These are phyloP conservation scores for Peronospora destructor DNA, from an alignment of 352 stramenopile species.

Conservation along the genomic window DNA sequence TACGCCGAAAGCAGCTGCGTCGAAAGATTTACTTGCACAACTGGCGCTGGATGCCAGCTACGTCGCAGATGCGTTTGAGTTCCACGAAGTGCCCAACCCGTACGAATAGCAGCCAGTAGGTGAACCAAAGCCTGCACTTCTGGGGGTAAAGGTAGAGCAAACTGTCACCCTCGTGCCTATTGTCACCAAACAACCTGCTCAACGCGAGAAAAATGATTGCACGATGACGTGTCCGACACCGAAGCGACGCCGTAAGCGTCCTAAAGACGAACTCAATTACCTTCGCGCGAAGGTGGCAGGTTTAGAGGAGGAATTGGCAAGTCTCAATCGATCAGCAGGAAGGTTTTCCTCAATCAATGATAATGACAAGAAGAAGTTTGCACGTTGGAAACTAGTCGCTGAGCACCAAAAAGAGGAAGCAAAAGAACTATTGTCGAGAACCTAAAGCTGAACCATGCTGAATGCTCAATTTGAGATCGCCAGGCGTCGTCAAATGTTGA, in stretches of 20 bases:
- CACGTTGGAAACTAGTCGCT: constrained; percentile 27
- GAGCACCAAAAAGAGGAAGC: constrained; percentile 28
- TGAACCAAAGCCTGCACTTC: background rate
- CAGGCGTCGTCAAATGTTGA: constrained; percentile 17
- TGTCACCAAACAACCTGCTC: background rate
- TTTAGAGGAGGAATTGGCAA: constrained; percentile 25
- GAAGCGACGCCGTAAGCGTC: constrained; percentile 26
- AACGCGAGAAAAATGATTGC: constrained; percentile 17
- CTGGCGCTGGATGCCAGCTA: constrained; percentile 11
- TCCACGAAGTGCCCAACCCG: constrained; percentile 19
- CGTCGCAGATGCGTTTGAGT: constrained; percentile 14
- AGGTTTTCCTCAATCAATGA: constrained; percentile 13
- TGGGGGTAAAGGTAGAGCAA: background rate
- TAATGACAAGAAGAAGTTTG: constrained; percentile 21
- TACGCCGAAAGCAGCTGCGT: constrained; percentile 6
- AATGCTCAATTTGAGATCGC: constrained; percentile 29
- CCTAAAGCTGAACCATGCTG: constrained; percentile 29
- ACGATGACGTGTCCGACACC: constrained; percentile 14
- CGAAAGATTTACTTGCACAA: background rate
- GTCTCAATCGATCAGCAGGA: constrained; percentile 12
- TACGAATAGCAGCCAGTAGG: constrained; percentile 10
- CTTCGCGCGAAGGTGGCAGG: constrained; percentile 24
- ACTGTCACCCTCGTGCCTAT: background rate
- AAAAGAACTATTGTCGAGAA: constrained; percentile 30
- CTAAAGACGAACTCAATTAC: constrained; percentile 37